A percentile compares a stretch with the other conserved stretches of the same genome.
Evolutionary conservation across 192 early-diverging fungal species (phyloP).

Genomic region (Umbelopsis ramanniana): DNA sequence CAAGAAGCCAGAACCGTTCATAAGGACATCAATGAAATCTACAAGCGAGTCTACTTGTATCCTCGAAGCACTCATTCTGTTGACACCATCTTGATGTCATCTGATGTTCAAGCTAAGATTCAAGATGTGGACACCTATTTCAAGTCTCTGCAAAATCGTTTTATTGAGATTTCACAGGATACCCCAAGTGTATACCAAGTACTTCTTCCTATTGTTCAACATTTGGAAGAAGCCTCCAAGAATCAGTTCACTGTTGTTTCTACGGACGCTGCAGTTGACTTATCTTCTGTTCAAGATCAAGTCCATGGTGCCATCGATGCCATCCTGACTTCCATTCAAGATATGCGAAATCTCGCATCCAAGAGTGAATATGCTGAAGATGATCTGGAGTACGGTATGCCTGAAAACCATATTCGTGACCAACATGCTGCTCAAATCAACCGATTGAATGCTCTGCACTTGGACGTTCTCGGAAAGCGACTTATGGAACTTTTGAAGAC

Average conservation of each 20-base stretch:
- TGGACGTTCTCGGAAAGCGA: slow-evolving; percentile 37
- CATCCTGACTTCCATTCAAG: slow-evolving; percentile 50
- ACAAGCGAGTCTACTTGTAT: slow-evolving; percentile 30
- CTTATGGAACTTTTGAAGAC: slow-evolving; percentile 32
- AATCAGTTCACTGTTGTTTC: slow-evolving; percentile 14
- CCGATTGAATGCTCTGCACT: slow-evolving; percentile 40
- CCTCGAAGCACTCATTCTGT: slow-evolving; percentile 27
- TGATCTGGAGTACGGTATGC: slow-evolving; percentile 49
- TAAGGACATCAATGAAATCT: slow-evolving; percentile 27
- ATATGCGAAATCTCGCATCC: slow-evolving; percentile 30
- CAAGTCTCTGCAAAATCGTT: slow-evolving; percentile 31
- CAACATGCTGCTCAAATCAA: slow-evolving; percentile 44
- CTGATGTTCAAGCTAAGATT: slow-evolving; percentile 37
- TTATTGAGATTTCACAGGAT: slow-evolving; percentile 26
- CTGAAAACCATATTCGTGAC: slow-evolving; percentile 50
- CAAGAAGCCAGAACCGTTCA: slow-evolving; percentile 20
- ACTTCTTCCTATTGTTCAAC: slow-evolving; percentile 43
- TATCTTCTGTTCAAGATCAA: slow-evolving; percentile 21
- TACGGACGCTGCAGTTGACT: neutral
- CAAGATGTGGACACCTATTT: slow-evolving; percentile 37
- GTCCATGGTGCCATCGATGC: slow-evolving; percentile 46
- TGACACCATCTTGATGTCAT: slow-evolving; percentile 31
- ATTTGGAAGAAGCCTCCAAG: slow-evolving; percentile 41
- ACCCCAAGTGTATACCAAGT: slow-evolving; percentile 42
- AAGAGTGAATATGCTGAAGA: slow-evolving; percentile 37